Evolutionary conservation across 805 yeast genomes (phyloP).

Genomic region (Candida boidinii): DNA sequence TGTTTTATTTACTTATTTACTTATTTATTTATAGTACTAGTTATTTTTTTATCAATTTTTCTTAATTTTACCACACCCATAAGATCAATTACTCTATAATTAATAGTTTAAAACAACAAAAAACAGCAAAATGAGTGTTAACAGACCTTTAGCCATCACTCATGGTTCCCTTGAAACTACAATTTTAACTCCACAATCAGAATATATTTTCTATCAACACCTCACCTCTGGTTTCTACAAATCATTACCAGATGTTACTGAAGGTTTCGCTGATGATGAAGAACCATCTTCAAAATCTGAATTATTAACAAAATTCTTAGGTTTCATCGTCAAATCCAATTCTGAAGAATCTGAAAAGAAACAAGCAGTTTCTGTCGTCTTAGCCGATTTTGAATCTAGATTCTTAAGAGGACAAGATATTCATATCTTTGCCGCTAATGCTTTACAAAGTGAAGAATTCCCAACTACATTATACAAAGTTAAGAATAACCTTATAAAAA

Average conservation of each 20-base stretch:
- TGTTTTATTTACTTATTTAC: too few species aligned
- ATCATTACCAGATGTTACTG: slow-evolving; percentile 71
- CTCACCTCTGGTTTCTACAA: slow-evolving; percentile 79
- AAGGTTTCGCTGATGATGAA: slow-evolving; percentile 75
- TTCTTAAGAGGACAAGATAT: slow-evolving; percentile 73
- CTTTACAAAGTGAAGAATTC: slow-evolving; percentile 46
- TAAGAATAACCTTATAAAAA: slow-evolving; percentile 59
- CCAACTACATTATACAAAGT: slow-evolving; percentile 68
- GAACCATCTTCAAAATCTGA: slow-evolving; percentile 87
- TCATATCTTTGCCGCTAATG: slow-evolving; percentile 75
- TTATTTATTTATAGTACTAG: too few species aligned
- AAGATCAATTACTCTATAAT: neutral
- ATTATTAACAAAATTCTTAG: slow-evolving; percentile 75
- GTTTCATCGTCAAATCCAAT: slow-evolving; percentile 39
- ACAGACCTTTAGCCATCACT: slow-evolving; percentile 72
- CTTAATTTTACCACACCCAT: too few species aligned
- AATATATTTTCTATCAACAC: slow-evolving; percentile 76
- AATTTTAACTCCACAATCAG: slow-evolving; percentile 73
- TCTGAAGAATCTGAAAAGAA: slow-evolving; percentile 21
- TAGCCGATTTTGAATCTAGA: slow-evolving; percentile 78
- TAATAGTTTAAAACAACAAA: neutral
- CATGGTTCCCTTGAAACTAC: slow-evolving; percentile 89
- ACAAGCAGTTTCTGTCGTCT: slow-evolving; percentile 60
- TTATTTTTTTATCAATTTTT: too few species aligned
- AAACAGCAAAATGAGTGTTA: slow-evolving; percentile 16